Conservation (phyloP, 345 rosid species). For the Clarkia xantiana region DNA sequence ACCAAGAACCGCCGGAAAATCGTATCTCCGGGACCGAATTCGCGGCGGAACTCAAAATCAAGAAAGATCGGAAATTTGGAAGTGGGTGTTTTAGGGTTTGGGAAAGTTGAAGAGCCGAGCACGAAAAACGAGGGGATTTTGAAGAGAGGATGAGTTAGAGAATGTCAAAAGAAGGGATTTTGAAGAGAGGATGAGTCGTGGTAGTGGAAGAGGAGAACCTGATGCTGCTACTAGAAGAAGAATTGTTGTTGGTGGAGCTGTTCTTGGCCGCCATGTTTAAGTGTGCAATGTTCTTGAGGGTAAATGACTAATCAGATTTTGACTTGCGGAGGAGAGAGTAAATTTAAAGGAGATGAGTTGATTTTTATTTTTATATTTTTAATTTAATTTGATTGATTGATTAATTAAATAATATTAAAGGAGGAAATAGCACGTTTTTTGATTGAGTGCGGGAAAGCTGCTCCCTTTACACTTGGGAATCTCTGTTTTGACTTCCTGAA, state of each 20-base stretch:
- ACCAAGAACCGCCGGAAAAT: not conserved
- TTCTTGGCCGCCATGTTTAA: slow-evolving; percentile 4
- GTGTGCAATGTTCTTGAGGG: not conserved
- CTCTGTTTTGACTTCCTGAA: slow-evolving; percentile 7
- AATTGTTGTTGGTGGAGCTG: not conserved
- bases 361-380: too few species aligned
- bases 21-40: too few species aligned
- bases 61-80: too few species aligned
- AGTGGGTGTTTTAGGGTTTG: not conserved
- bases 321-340: slow-evolving; percentile 1
- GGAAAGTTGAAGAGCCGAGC: slow-evolving; percentile 13
- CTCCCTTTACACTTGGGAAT: slow-evolving; percentile 5
- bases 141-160: not conserved
- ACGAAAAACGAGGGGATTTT: slow-evolving; percentile 11
- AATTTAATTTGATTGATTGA: too few species aligned
- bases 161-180: not conserved
- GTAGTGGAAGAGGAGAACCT: not conserved
- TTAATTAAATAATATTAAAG: too few species aligned
- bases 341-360: not conserved
- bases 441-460: slow-evolving; percentile 16
- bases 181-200: too few species aligned
- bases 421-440: slow-evolving; percentile 17
- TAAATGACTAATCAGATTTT: not conserved
- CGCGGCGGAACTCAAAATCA: too few species aligned
- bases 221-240: not conserved